phyloP scores from a whole-genome alignment of 371 early-diverging fungal species.

The Mortierella sp. region DNA sequence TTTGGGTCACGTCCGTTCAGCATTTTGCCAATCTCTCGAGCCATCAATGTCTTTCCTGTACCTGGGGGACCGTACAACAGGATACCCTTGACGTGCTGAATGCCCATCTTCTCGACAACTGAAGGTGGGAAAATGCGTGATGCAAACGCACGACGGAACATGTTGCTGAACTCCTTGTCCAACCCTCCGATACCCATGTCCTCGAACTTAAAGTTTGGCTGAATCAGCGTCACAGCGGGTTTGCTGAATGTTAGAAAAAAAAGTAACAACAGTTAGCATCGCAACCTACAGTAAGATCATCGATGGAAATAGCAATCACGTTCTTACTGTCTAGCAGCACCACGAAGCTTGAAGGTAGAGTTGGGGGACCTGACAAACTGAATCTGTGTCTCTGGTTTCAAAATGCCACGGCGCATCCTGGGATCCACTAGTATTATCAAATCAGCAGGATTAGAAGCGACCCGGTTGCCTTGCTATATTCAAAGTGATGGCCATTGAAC shows the following conservation, averaged over 20 bases:
- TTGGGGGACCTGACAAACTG: constrained; percentile 76
- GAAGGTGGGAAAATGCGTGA: constrained; percentile 98
- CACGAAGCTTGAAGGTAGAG: constrained; percentile 81
- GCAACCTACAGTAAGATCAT: neutral
- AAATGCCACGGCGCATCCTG: constrained; percentile 68
- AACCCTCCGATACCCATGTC: constrained; percentile 99
- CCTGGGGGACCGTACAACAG: constrained; percentile 96
- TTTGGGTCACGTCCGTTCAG: constrained; percentile 97
- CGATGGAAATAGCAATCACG: neutral
- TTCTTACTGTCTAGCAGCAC: constrained; percentile 68
- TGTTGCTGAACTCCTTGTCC: constrained; percentile 96
- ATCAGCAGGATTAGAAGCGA: neutral
- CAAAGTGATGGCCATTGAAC: too few relatives aligned
- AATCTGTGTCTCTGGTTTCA: constrained; percentile 78
- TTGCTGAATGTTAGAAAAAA: constrained; percentile 44
- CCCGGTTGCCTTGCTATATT: neutral
- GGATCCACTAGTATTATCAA: constrained; percentile 3
- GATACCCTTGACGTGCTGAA: constrained; percentile 97
- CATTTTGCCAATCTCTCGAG: constrained; percentile 99
- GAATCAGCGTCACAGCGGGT: constrained; percentile 76
- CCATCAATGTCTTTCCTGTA: constrained; percentile 99
- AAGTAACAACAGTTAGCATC: neutral
- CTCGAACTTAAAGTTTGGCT: constrained; percentile 98
- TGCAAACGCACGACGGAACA: constrained; percentile 99
- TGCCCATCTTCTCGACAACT: constrained; percentile 96